Base-by-base conservation (phyloP, 176 grass and related monocot genomes). In the Puya raimondii region DNA sequence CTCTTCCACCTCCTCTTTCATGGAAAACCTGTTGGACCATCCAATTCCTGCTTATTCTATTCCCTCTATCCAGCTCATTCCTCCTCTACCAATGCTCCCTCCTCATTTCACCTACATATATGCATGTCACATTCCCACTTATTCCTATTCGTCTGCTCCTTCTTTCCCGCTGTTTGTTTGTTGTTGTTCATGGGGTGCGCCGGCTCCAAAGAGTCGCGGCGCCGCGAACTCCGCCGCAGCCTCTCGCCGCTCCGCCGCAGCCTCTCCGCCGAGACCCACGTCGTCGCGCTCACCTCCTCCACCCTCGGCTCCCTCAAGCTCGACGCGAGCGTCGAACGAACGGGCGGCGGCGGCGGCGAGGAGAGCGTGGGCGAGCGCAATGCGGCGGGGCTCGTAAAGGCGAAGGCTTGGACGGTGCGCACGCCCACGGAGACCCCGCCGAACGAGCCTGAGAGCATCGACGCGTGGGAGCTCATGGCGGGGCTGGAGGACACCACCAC, bases 351-450 rank as follows among this genome's bases (percentile, higher is more conserved):
- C 23, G 23, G 23, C 23, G 49, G 10, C 23, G 18, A 23, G 49
- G 73, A 66, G n/a, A n/a, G 16, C 47, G 13, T 75, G 65, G 70
- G 33, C 11, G 47, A 65, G 9, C 48, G 13, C 2, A 48, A 13
- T 3, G 47, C 15, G 11, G 67, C 47, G 22, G 33, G 57, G 50
- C 22, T 69, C 50, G 67, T 63, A 52, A 64, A 78, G 73, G 75
- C 53, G 1, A 68, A 50, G 50, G 65, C 57, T 47, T 79, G 69
- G 53, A 66, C 33, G 1, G 51, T 57, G 23, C 77, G 82, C 12
- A 97, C 94, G 10, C 94, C 89, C 23, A 97, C 82, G 77, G 87
- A 81, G 84, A 97, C 94, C 48, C 94, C 94, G 25, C 94, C 94
- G 9, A 97, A 93, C 65, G 94, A 97, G 69, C 86, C 86, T 0